phyloP scores from a whole-genome alignment of 2,329 filamentous ascomycete species.

The Eutypella sp. region DNA sequence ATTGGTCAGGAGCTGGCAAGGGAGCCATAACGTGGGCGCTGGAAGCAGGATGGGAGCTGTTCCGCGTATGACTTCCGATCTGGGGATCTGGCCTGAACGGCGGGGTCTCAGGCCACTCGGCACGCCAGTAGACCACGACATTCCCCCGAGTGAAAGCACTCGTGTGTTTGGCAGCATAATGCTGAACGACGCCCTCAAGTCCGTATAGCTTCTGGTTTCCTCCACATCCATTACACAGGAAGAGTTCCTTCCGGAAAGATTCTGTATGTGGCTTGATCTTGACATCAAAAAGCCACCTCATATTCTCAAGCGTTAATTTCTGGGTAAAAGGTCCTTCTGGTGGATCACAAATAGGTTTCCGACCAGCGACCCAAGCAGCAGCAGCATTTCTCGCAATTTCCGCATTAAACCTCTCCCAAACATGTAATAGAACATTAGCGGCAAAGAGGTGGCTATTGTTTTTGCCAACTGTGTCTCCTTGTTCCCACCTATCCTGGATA shows the following conservation, averaged over 20 bases:
- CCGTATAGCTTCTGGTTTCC: conserved; percentile 62
- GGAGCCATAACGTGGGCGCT: too few species aligned
- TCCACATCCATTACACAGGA: conserved; percentile 68
- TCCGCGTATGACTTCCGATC: conserved; percentile 17
- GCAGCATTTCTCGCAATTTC: conserved; percentile 50
- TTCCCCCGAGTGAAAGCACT: conserved; percentile 63
- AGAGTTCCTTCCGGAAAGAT: conserved; percentile 62
- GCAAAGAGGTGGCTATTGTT: conserved; percentile 65
- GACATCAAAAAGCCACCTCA: conserved; percentile 79
- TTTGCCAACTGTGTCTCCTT: conserved; percentile 57
- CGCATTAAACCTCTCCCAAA: conserved; percentile 62
- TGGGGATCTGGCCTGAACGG: conserved; percentile 63
- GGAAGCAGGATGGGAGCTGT: neutral
- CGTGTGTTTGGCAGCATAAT: conserved; percentile 80
- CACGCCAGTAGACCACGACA: conserved; percentile 71
- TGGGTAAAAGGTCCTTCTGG: conserved; percentile 50
- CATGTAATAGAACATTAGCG: conserved; percentile 62
- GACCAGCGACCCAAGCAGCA: conserved; percentile 40
- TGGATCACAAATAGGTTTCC: conserved; percentile 40
- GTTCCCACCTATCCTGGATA: conserved; percentile 60
- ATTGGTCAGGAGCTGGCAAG: too few species aligned
- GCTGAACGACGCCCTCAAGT: conserved; percentile 75
- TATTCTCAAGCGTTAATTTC: conserved; percentile 71
- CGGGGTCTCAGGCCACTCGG: conserved; percentile 73
- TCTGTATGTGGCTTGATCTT: conserved; percentile 70